Base-by-base conservation (phyloP, 306 rosid species). In the Rosa rugosa region DNA sequence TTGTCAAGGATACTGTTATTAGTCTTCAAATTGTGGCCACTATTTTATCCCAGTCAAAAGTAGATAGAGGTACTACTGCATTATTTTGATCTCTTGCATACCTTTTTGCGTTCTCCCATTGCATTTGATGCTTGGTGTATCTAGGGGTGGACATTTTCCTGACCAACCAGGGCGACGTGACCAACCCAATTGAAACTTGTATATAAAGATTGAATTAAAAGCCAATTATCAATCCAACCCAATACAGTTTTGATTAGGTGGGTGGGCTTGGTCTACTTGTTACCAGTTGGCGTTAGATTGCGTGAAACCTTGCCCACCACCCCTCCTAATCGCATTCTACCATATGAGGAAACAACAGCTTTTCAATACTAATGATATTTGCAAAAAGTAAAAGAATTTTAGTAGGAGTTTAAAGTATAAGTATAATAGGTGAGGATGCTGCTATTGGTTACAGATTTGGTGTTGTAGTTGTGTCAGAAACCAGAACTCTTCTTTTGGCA, bases 41-140 rank as follows among this genome's bases (percentile, higher is more conserved):
- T 53, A 69, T 56, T 75, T 50, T 23, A 69, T 75, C 66, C 71
- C 62, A 38, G 71, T 41, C 4, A 50, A 46, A 66, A 72, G 41
- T 14, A 40, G 54, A 76, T 41, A 44, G 36, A 64, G 40, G 60
- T 60, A 65, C 65, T 71, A 66, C 56, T 72, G 51, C 74, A 80
- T 78, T 49, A 51, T 54, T 11, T 72, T 20, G 38, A 34, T 51
- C 5, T 36, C 20, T 38, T 72, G 22, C 34, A 3, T 31, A 50
- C 18, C 3, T 22, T n/a, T 17, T 44, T 23, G 36, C 1, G 38
- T 22, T 69, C n/a, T 69, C 18, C 50, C 2, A 7, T 59, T 59
- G 36, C n/a, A n/a, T 69, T 44, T 69, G 36, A 69, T 69, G 7
- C 23, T 12, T 11, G 73, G 72, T 5, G 72, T 68, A 68, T 68